phyloP scores from a whole-genome alignment of 2,329 filamentous ascomycete genomes.

The Ophiostoma tasmaniense region DNA sequence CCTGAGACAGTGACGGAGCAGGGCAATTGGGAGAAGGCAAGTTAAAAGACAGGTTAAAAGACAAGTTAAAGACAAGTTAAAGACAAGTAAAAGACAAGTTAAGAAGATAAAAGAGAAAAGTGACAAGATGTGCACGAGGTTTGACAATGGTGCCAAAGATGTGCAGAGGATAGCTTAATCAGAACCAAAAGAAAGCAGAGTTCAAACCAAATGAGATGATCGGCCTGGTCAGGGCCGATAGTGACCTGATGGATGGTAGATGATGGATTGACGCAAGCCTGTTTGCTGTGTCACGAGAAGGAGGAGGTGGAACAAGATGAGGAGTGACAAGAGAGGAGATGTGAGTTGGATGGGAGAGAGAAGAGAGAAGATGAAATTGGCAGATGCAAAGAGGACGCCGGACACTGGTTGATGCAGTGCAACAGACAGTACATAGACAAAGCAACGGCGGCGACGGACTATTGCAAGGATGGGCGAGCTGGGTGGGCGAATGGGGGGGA shows the following conservation, averaged over 20 bases:
- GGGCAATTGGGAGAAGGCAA: neutral
- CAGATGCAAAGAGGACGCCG: neutral
- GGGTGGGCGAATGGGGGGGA: conserved; percentile 15
- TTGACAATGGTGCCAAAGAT: neutral
- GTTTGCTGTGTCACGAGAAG: neutral
- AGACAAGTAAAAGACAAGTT: neutral
- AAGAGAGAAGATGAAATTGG: neutral
- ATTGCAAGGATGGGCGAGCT: neutral
- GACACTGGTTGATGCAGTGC: conserved; percentile 7
- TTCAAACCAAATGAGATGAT: neutral
- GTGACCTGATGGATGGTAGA: neutral
- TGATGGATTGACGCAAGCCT: neutral
- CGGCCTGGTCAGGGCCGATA: neutral
- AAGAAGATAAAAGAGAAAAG: neutral
- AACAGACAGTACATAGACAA: conserved; percentile 1
- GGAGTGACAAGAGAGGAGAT: neutral
- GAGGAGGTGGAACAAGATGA: neutral
- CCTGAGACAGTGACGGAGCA: conserved; percentile 7
- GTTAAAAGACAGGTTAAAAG: neutral
- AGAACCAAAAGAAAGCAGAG: neutral
- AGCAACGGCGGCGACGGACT: neutral
- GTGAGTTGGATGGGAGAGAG: neutral
- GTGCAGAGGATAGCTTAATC: neutral
- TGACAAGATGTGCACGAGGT: neutral
- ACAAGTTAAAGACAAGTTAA: neutral